Evolutionary conservation across 345 rosid species (phyloP).

Genomic region (Garcia nutans): DNA sequence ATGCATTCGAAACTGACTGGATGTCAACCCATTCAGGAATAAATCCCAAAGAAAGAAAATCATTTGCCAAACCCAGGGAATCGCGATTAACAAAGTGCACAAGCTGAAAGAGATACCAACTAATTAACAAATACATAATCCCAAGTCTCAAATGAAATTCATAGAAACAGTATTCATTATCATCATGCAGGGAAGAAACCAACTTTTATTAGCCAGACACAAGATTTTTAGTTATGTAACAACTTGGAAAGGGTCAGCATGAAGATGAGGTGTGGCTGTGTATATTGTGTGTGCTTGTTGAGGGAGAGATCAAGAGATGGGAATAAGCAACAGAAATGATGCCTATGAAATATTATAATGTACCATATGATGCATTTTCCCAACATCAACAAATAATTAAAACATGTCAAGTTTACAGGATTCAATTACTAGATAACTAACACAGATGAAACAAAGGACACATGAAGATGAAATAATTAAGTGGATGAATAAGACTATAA

Average conservation of each 20-base stretch:
- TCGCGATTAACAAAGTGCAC: constrained; percentile 99
- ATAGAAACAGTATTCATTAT: constrained; percentile 12
- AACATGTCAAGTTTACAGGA: neutral
- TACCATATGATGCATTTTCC: neutral
- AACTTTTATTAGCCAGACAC: neutral
- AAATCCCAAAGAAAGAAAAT: constrained; percentile 98
- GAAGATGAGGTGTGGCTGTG: neutral
- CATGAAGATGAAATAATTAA: neutral
- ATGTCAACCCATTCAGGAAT: constrained; percentile 88
- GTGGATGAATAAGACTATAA: neutral
- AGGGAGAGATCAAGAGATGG: neutral
- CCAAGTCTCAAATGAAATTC: constrained; percentile 18
- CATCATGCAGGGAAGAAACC: neutral
- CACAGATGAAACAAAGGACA: neutral
- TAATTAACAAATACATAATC: constrained; percentile 30
- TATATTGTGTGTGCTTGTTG: neutral
- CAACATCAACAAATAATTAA: too few relatives aligned
- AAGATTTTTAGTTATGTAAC: neutral
- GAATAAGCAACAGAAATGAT: neutral
- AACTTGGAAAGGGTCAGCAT: constrained; percentile 6
- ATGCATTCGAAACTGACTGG: constrained; percentile 71
- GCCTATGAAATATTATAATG: neutral
- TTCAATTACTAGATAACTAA: neutral
- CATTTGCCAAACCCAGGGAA: constrained; percentile 96
- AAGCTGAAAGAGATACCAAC: constrained; percentile 63